These are phyloP conservation scores for Plasmodium billcollinsi DNA, from an alignment of 169 alveolate genomes.

Conservation along the genomic window DNA sequence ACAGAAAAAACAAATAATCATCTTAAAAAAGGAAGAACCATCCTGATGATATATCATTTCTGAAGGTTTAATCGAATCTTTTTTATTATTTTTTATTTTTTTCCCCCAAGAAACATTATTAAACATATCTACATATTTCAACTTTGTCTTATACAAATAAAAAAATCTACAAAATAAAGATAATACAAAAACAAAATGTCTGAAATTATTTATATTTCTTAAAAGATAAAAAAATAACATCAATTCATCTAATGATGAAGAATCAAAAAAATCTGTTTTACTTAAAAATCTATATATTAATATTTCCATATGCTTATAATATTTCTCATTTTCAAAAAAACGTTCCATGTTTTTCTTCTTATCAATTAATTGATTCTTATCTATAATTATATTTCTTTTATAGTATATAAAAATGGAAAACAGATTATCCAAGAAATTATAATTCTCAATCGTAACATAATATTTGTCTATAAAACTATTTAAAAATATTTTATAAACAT, in stretches of 20 bases:
- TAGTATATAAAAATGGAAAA: constrained; percentile 28
- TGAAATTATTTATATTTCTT: constrained; percentile 23
- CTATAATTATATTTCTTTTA: constrained; percentile 19
- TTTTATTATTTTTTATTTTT: not conserved
- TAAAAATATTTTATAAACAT: constrained; percentile 31
- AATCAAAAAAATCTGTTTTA: constrained; percentile 68
- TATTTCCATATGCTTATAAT: constrained; percentile 28
- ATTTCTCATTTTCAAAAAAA: not conserved
- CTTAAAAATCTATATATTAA: constrained; percentile 32
- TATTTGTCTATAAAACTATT: constrained; percentile 38
- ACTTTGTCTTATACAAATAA: constrained; percentile 29
- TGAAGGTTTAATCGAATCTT: not conserved
- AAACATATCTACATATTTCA: not conserved
- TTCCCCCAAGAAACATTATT: not conserved
- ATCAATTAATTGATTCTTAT: not conserved
- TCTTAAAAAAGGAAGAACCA: constrained; percentile 12
- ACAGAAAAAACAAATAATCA: constrained; percentile 37
- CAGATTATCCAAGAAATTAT: constrained; percentile 29
- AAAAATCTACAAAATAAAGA: constrained; percentile 53
- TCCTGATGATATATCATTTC: not conserved
- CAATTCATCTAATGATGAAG: constrained; percentile 23
- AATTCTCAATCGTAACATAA: constrained; percentile 61
- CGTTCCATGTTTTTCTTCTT: not conserved
- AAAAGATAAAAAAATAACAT: constrained; percentile 27
- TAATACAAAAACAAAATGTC: constrained; percentile 36